Evolutionary conservation across 2,329 filamentous ascomycete genomes (phyloP).

Genomic region (Aspergillus awamori): DNA sequence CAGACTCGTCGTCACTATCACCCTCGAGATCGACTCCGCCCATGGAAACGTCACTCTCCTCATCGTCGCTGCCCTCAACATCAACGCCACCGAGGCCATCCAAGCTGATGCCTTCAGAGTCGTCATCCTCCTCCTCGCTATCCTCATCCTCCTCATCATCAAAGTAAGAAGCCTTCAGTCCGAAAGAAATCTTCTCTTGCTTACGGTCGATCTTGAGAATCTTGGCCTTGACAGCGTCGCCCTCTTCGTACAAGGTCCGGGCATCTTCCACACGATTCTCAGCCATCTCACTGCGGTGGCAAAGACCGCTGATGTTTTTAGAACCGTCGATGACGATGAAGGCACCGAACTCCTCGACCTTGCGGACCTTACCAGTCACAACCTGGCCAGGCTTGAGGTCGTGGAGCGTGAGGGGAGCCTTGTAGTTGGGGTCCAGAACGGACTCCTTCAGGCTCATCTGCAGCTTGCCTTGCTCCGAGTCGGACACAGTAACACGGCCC

Average conservation of each 20-base stretch:
- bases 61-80: slow-evolving; percentile 40
- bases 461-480: slow-evolving; percentile 69
- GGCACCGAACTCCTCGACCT: slow-evolving; percentile 92
- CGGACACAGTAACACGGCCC: slow-evolving; percentile 76
- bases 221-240: slow-evolving; percentile 90
- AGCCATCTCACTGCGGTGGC: slow-evolving; percentile 89
- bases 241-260: slow-evolving; percentile 85
- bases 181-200: slow-evolving; percentile 81
- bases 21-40: slow-evolving; percentile 51
- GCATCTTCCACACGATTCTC: slow-evolving; percentile 80
- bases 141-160: slow-evolving; percentile 58
- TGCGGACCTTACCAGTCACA: slow-evolving; percentile 86
- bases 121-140: slow-evolving; percentile 44
- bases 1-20: slow-evolving; percentile 49
- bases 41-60: slow-evolving; percentile 42
- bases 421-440: slow-evolving; percentile 76
- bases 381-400: slow-evolving; percentile 79
- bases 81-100: slow-evolving; percentile 36
- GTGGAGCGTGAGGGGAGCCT: slow-evolving; percentile 70
- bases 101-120: slow-evolving; percentile 35
- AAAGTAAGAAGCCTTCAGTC: slow-evolving; percentile 91
- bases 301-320: slow-evolving; percentile 86
- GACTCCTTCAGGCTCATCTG: slow-evolving; percentile 89
- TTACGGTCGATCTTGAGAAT: slow-evolving; percentile 75
- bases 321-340: slow-evolving; percentile 91